A percentile compares a stretch with the other conserved stretches of the same genome.
phyloP scores from a whole-genome alignment of 2,329 filamentous ascomycete genomes.

The Talaromyces sp. region DNA sequence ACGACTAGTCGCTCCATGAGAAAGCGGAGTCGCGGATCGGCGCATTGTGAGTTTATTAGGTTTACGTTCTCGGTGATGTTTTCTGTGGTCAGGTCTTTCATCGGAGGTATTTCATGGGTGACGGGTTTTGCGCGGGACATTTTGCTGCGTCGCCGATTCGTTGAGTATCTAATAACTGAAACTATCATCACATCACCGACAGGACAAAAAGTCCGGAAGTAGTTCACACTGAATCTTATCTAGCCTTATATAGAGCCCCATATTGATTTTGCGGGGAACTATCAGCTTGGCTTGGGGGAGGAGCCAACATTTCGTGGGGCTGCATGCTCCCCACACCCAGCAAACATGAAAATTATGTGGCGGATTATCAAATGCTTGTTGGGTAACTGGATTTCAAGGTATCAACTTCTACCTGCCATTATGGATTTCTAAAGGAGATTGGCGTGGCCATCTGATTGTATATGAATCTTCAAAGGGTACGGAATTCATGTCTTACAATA shows the following conservation, averaged over 20 bases:
- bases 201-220: background rate
- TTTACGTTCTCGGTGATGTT: conserved; percentile 77
- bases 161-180: background rate
- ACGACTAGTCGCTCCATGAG: conserved; percentile 69
- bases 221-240: background rate
- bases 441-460: too few relatives aligned
- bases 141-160: background rate
- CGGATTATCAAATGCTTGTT: too few relatives aligned
- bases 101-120: background rate
- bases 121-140: conserved; percentile 1
- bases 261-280: background rate
- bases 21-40: conserved; percentile 65
- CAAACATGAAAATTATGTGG: too few relatives aligned
- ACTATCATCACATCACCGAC: too few relatives aligned
- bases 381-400: too few relatives aligned
- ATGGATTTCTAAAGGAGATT: too few relatives aligned
- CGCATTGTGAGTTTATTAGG: conserved; percentile 68
- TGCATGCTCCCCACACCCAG: background rate
- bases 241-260: background rate
- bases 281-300: background rate
- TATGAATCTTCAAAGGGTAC: too few relatives aligned
- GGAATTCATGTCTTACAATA: too few relatives aligned
- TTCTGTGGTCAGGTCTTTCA: conserved; percentile 69
- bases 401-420: too few relatives aligned
- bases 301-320: background rate